Conservation (phyloP, 1,284 basidiomycete genomes). For the Microbotryum saponariae region DNA sequence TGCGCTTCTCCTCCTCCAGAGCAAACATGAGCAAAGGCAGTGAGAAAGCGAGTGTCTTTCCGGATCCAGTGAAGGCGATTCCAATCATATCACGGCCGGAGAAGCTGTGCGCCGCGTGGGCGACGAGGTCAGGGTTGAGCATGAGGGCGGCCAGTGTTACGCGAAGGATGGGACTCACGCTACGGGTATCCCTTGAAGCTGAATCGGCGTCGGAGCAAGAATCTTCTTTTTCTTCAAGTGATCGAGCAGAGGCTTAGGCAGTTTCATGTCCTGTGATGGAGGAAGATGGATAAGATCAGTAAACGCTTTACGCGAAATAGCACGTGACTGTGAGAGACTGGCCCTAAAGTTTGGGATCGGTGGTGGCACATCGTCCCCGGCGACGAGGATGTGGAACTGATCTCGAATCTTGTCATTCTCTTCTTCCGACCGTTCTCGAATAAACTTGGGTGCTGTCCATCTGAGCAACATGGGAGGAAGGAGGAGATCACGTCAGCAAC, state of each 20-base stretch:
- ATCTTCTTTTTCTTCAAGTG: slow-evolving; percentile 81
- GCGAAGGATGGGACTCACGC: slow-evolving; percentile 53
- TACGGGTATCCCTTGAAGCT: slow-evolving; percentile 91
- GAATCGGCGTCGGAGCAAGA: slow-evolving; percentile 82
- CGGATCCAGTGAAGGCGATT: slow-evolving; percentile 46
- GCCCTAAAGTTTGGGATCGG: slow-evolving; percentile 85
- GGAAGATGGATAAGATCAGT: background rate
- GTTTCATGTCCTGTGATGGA: slow-evolving; percentile 80
- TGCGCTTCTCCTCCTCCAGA: slow-evolving; percentile 80
- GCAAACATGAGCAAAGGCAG: slow-evolving; percentile 63
- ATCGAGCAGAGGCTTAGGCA: slow-evolving; percentile 73
- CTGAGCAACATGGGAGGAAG: slow-evolving; percentile 43
- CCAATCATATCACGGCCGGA: slow-evolving; percentile 46
- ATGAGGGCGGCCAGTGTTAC: background rate
- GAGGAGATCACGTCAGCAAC: background rate
- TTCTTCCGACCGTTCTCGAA: slow-evolving; percentile 61
- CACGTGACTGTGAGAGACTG: slow-evolving; percentile 34
- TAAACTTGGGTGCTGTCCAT: slow-evolving; percentile 80
- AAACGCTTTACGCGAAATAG: background rate
- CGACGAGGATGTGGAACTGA: slow-evolving; percentile 72
- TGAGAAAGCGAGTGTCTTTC: slow-evolving; percentile 45
- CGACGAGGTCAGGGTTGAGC: background rate
- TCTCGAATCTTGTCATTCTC: slow-evolving; percentile 71
- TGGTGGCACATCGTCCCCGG: slow-evolving; percentile 81
- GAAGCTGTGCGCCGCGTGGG: slow-evolving; percentile 26